phyloP scores from a whole-genome alignment of 495 filamentous ascomycete species.

The Podospora pseudocomata region DNA sequence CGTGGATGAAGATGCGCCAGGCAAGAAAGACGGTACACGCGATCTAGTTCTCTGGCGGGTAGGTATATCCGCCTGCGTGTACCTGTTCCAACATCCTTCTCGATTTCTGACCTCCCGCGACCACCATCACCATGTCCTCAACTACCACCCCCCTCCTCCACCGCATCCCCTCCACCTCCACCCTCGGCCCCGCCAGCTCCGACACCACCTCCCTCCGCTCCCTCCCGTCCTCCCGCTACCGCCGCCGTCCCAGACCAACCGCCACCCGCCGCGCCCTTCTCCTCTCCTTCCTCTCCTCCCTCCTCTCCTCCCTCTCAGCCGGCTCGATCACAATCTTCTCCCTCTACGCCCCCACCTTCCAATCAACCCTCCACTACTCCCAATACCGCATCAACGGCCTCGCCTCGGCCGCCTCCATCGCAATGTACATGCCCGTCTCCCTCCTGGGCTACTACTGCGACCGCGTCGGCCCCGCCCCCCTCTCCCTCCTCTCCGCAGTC shows the following conservation, averaged over 20 bases:
- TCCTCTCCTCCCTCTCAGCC: conserved; percentile 61
- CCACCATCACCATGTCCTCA: background rate
- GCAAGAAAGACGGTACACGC: background rate
- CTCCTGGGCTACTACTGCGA: conserved; percentile 90
- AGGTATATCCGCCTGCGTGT: too few relatives aligned
- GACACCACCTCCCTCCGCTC: conserved; percentile 34
- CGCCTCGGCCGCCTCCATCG: conserved; percentile 75
- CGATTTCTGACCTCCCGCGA: background rate
- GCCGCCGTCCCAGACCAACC: conserved; percentile 20
- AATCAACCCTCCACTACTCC: conserved; percentile 75
- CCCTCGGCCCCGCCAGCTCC: conserved; percentile 34
- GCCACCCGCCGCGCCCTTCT: conserved; percentile 24
- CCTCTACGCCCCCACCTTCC: conserved; percentile 84
- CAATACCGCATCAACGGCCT: conserved; percentile 90
- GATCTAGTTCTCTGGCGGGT: background rate
- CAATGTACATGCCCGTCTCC: conserved; percentile 85
- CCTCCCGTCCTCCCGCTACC: conserved; percentile 24
- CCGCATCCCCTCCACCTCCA: conserved; percentile 25
- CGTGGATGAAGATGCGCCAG: background rate
- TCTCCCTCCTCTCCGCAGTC: conserved; percentile 65
- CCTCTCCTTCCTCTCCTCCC: conserved; percentile 40
- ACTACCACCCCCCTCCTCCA: conserved; percentile 24
- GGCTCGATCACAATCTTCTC: conserved; percentile 86
- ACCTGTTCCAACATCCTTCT: background rate
- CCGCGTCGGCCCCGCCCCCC: conserved; percentile 69